Evolutionary conservation across 371 early-diverging fungal genomes (phyloP), one percentile per base, ranked within the genome.

Genomic region (Quaeritorhiza haematococci): DNA sequence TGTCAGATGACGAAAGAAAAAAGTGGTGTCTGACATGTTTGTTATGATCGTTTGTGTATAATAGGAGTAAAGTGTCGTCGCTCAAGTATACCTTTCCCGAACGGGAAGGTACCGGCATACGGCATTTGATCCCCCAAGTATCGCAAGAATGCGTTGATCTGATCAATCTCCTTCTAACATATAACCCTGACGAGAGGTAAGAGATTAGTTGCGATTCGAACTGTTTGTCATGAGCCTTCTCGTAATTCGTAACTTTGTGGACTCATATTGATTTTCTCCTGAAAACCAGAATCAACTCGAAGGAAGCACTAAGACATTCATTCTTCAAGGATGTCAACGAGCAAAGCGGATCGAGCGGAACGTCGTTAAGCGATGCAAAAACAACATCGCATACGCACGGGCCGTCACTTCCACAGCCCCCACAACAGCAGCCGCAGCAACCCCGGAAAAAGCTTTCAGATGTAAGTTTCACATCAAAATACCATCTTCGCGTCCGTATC

Each of bases 251-350:
- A 1, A 15, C 8, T 3, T 38, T 17, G n/a, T 10, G 19, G 32
- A 58, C 21, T 46, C 6, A 38, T 43, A 3, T 42, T 27, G n/a
- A 30, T 51, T 8, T 32, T n/a, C 26, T 27, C 23, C 19, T 19
- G 19, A 13, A 13, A 19, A 13, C 10, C 13, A 71, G 94, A 49
- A 89, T 92, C 57, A 80, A 84, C 4, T 92, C 93, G 15, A 80
- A 84, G 63, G 90, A 88, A 45, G 90, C 91, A 5, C 64, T 93
- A 34, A 77, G 75, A 29, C 94, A 93, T 71, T 71, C 83, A 50
- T 93, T 88, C 62, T 93, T 93, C 67, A 79, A 83, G 43, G 90
- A 91, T n/a, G 49, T 82, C n/a, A n/a, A n/a, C n/a, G n/a, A n/a
- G n/a, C n/a, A n/a, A n/a, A n/a, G n/a, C n/a, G n/a, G n/a, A n/a